A percentile compares a stretch with the other conserved stretches of the same genome.
Evolutionary conservation across 805 yeast genomes (phyloP).

Genomic region (Jamesozyma jinghongensis): DNA sequence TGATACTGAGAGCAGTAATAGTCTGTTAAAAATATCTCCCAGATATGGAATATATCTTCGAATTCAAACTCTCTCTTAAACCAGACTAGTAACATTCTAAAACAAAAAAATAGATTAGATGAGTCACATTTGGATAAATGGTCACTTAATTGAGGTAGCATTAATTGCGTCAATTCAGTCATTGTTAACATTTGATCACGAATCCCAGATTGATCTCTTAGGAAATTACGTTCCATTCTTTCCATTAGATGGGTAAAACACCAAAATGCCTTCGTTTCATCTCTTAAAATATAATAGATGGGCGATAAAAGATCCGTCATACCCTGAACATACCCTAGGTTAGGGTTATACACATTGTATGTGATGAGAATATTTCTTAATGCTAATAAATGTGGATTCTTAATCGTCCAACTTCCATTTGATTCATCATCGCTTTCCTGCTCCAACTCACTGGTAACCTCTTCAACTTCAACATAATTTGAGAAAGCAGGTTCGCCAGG

Average conservation of each 20-base stretch:
- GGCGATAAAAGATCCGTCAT: conserved; percentile 94
- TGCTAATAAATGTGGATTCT: conserved; percentile 63
- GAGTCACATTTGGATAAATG: conserved; percentile 86
- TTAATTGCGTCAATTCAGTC: conserved; percentile 77
- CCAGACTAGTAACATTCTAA: conserved; percentile 93
- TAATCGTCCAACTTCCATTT: conserved; percentile 46
- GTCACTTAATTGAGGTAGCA: conserved; percentile 75
- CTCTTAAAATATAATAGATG: conserved; percentile 53
- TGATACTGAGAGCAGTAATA: conserved; percentile 80
- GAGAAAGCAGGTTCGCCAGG: conserved; percentile 15
- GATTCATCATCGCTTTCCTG: conserved; percentile 15
- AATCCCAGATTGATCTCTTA: conserved; percentile 90
- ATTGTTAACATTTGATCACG: conserved; percentile 75
- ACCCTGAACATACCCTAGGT: conserved; percentile 94
- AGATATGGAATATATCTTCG: conserved; percentile 65
- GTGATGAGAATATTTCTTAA: conserved; percentile 76
- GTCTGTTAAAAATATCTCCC: conserved; percentile 93
- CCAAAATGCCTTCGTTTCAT: conserved; percentile 81
- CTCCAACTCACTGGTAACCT: conserved; percentile 32
- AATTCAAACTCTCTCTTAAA: conserved; percentile 84
- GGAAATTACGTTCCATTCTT: conserved; percentile 87
- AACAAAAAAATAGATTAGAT: conserved; percentile 83
- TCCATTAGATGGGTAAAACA: conserved; percentile 83
- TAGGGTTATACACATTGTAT: conserved; percentile 72
- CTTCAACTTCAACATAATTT: conserved; percentile 25